phyloP scores from a whole-genome alignment of 768 basidiomycete species.

The Cantharellus anzutake region DNA sequence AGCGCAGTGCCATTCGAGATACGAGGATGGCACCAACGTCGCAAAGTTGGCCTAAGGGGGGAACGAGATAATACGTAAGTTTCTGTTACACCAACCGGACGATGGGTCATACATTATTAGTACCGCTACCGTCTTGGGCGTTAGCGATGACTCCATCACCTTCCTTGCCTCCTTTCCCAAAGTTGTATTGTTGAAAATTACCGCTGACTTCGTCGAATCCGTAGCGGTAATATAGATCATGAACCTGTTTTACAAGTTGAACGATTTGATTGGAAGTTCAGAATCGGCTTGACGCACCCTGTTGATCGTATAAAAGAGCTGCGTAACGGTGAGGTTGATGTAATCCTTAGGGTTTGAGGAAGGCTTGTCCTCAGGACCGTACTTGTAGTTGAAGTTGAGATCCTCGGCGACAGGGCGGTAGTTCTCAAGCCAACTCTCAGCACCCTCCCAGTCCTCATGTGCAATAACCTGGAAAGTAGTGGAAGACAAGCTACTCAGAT shows the following conservation, averaged over 20 bases:
- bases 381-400: slow-evolving; percentile 50
- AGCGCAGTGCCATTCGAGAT: background rate
- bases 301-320: slow-evolving; percentile 78
- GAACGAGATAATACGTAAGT: background rate
- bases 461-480: slow-evolving; percentile 42
- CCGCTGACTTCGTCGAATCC: slow-evolving; percentile 74
- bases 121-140: slow-evolving; percentile 88
- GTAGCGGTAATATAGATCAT: slow-evolving; percentile 71
- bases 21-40: slow-evolving; percentile 5
- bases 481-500: too few relatives aligned
- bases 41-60: slow-evolving; percentile 9
- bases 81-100: background rate
- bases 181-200: slow-evolving; percentile 98
- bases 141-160: slow-evolving; percentile 85
- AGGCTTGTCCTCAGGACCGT: slow-evolving; percentile 44
- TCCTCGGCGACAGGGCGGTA: slow-evolving; percentile 50
- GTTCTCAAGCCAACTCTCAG: slow-evolving; percentile 44
- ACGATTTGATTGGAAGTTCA: background rate
- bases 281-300: slow-evolving; percentile 16
- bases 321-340: slow-evolving; percentile 72
- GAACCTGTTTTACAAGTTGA: slow-evolving; percentile 13
- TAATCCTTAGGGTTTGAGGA: slow-evolving; percentile 56
- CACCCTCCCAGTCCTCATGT: slow-evolving; percentile 83
- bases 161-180: slow-evolving; percentile 71
- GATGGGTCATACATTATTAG: slow-evolving; percentile 23